Evolutionary conservation across 2,329 filamentous ascomycete species (phyloP).

Genomic region (Cladosporium sp.): DNA sequence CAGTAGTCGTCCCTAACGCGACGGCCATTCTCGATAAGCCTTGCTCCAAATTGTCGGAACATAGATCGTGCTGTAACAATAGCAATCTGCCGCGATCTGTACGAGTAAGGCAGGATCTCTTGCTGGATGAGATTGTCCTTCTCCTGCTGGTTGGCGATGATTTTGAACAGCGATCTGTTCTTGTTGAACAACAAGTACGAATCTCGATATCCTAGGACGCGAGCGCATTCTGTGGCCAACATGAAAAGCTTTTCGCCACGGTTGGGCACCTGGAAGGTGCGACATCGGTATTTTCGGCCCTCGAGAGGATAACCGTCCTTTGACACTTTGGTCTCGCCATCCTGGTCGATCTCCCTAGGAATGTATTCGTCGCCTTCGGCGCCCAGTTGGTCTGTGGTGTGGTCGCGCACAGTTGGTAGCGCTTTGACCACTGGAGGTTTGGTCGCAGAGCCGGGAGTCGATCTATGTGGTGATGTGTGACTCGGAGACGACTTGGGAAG

Average conservation of each 20-base stretch:
- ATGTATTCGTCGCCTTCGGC: constrained; percentile 91
- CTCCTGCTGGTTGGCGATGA: constrained; percentile 91
- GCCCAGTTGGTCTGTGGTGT: constrained; percentile 93
- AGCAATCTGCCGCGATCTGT: constrained; percentile 95
- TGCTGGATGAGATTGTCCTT: constrained; percentile 96
- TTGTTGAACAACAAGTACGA: constrained; percentile 99
- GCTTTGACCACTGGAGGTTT: constrained; percentile 84
- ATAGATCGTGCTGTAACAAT: constrained; percentile 97
- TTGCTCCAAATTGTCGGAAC: constrained; percentile 97
- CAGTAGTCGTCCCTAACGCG: constrained; percentile 97
- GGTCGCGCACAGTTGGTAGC: constrained; percentile 90
- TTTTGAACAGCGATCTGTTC: constrained; percentile 94
- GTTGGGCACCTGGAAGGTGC: constrained; percentile 89
- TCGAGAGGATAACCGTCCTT: constrained; percentile 78
- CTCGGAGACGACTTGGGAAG: constrained; percentile 54
- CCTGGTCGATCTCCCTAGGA: constrained; percentile 87
- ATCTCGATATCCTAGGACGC: constrained; percentile 89
- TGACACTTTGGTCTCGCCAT: constrained; percentile 91
- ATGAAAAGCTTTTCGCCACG: constrained; percentile 95
- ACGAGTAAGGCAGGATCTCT: constrained; percentile 95
- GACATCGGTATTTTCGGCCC: constrained; percentile 83
- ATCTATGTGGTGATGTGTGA: constrained; percentile 69
- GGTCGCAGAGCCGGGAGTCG: constrained; percentile 63
- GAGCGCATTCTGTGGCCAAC: constrained; percentile 95
- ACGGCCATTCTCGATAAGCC: constrained; percentile 85